Evolutionary conservation across 2,329 filamentous ascomycete genomes (phyloP).

Genomic region (Dichotomopilus funicola): DNA sequence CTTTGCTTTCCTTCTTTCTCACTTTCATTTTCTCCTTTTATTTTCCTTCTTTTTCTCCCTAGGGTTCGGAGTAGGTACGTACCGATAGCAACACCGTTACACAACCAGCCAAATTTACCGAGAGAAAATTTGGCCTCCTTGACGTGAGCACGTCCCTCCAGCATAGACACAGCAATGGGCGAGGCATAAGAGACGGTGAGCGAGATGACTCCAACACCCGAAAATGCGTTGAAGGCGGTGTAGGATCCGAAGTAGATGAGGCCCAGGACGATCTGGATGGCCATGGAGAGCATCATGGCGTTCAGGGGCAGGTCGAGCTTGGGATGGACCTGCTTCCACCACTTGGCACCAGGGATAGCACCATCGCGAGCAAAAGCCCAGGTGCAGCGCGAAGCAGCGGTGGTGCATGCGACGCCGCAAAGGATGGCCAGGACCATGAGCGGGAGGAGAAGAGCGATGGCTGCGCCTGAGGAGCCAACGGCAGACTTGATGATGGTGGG

Average conservation of each 20-base stretch:
- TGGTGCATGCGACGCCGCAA: slow-evolving; percentile 64
- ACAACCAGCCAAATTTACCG: slow-evolving; percentile 52
- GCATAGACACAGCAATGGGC: slow-evolving; percentile 58
- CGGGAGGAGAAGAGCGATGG: slow-evolving; percentile 57
- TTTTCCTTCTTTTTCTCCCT: too few species aligned
- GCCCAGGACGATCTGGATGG: slow-evolving; percentile 55
- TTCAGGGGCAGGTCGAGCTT: slow-evolving; percentile 61
- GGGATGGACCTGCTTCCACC: slow-evolving; percentile 56
- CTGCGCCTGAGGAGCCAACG: slow-evolving; percentile 52
- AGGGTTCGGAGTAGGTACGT: slow-evolving; percentile 26
- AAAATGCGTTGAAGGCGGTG: slow-evolving; percentile 67
- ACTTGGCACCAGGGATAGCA: slow-evolving; percentile 56
- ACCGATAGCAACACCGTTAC: slow-evolving; percentile 61
- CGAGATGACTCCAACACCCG: slow-evolving; percentile 63
- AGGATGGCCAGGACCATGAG: slow-evolving; percentile 60
- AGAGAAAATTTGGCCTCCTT: slow-evolving; percentile 53
- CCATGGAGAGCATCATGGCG: slow-evolving; percentile 66
- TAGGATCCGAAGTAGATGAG: slow-evolving; percentile 63
- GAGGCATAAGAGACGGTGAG: slow-evolving; percentile 62
- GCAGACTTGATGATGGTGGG: slow-evolving; percentile 58
- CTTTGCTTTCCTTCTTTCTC: too few species aligned
- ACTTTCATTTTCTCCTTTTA: too few species aligned
- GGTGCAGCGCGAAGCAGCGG: slow-evolving; percentile 58
- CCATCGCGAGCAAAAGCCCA: slow-evolving; percentile 68
- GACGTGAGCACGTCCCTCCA: slow-evolving; percentile 54